A percentile compares a stretch with the other conserved stretches of the same genome.
Evolutionary conservation across 306 rosid species (phyloP).

Genomic region (Begonia fuchsioides): DNA sequence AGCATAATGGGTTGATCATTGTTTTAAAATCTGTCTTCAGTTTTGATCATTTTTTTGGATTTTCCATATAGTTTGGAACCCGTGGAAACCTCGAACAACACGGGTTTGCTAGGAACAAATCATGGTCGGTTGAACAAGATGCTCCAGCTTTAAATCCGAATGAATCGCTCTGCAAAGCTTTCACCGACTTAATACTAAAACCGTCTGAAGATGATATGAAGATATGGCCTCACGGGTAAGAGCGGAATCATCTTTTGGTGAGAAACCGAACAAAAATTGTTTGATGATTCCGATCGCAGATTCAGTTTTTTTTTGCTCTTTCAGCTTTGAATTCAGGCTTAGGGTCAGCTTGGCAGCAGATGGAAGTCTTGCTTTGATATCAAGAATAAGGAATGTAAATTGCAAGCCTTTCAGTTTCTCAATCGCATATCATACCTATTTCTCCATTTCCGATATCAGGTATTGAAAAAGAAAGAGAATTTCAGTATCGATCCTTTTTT

Average conservation of each 20-base stretch:
- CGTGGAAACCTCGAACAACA: conserved; percentile 63
- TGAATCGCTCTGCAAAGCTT: conserved; percentile 40
- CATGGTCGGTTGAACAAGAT: conserved; percentile 49
- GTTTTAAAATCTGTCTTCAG: background rate
- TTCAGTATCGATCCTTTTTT: background rate
- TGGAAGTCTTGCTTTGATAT: conserved; percentile 38
- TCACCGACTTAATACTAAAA: conserved; percentile 58
- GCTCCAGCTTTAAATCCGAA: conserved; percentile 43
- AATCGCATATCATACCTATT: conserved; percentile 64
- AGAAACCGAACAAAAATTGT: background rate
- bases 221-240: conserved; percentile 72
- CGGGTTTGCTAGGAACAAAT: conserved; percentile 79
- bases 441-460: conserved; percentile 80
- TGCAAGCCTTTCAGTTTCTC: conserved; percentile 79
- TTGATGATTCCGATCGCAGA: too few species aligned
- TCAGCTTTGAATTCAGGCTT: conserved; percentile 82
- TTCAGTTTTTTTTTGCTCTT: conserved; percentile 2
- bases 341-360: conserved; percentile 53
- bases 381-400: conserved; percentile 75
- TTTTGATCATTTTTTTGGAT: background rate
- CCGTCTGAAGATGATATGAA: conserved; percentile 62
- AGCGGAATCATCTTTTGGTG: conserved; percentile 13
- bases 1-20: background rate
- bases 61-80: conserved; percentile 45
- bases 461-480: conserved; percentile 4